Evolutionary conservation across 306 rosid species (phyloP), one percentile per base, ranked within the genome.

Genomic region (Myrica gale): DNA sequence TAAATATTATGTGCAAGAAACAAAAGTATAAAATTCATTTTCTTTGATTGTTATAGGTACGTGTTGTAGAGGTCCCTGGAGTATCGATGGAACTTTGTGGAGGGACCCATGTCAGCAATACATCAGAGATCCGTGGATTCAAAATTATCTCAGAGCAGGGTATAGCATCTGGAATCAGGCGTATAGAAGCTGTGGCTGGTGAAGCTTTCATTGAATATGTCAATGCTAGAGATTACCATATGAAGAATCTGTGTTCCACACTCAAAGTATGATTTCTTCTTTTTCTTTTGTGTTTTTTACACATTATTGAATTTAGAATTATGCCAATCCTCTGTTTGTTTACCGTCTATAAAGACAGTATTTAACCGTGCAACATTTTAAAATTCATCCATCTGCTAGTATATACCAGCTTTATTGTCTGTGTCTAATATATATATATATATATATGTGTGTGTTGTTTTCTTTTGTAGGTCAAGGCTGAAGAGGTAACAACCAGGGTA

Each of bases 31-130:
- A n/a, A 7, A 7, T 61, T 8, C 43, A 4, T 66, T 52, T 55
- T 50, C 62, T 74, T 79, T 85, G 84, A 61, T 76, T 71, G 41
- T 62, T 85, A 77, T 80, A 95, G 98, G 98, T 95, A 71, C 96
- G 97, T 32, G 98, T 95, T 63, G 93, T 95, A 75, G 98, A 95
- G 84, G 96, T 92, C 81, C 98, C 97, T 23, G 97, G 96, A 72
- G 96, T 92, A 71, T 95, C 98, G 7, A 82, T 95, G 97, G 98
- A 95, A 86, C 98, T 95, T 74, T 95, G 98, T 74, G 96, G 98
- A 9, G 97, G 98, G 69, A 95, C 98, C 75, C 98, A 95, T 82
- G 97, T 92, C 65, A 69, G 82, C 80, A 90, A 87, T 80, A 95
- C 97, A 80, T 90, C 95, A 77, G 98, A 95, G 84, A 92, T 95